Base-by-base conservation (phyloP, 495 filamentous ascomycete genomes). In the Aspergillus avenaceus region DNA sequence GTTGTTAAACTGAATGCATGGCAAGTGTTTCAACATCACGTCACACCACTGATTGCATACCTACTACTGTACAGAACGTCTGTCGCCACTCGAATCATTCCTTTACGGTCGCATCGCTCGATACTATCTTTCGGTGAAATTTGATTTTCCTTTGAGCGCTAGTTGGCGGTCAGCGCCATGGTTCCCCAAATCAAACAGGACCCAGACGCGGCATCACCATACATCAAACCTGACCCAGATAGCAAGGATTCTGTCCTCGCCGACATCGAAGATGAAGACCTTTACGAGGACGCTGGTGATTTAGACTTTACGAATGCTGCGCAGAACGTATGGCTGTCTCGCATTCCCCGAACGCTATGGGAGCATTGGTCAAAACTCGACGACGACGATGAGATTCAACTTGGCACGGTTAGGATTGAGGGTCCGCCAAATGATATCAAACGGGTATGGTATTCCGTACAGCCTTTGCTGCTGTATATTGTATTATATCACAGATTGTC, bases 211-310 rank as follows among this genome's bases (percentile, higher is more conserved):
- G 54, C 64, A 46, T 50, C 65, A 18, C 62, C 63, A 41, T 65
- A 67, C 50, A 78, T 91, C 72, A 91, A 91, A 65, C 62, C 76
- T 14, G 88, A 92, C 31, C 77, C 80, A 4, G 87, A 89, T 34
- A 74, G 69, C 45, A 71, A 72, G 45, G 79, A 74, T 50, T 51
- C 63, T 8, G 76, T 84, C 26, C 81, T 87, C 24, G 74, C 72
- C 21, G 75, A 73, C 40, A 70, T 86, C 31, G 80, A 82, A 24
- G 85, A 90, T 40, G 84, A 91, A 21, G 88, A 90, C 56, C 73
- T 88, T 49, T 89, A 89, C 52, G 91, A 97, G 66, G 91, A 97
- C 65, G 86, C 88, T 4, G 88, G 88, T 43, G 91, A 97, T 55
- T 74, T 96, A 25, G 84, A 88, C 32, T 92, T 96, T 50, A 77